A percentile compares a stretch with the other conserved stretches of the same genome.
These are phyloP conservation scores for Rhizopogon vesiculosus DNA, from an alignment of 768 basidiomycete species.

Conservation along the genomic window DNA sequence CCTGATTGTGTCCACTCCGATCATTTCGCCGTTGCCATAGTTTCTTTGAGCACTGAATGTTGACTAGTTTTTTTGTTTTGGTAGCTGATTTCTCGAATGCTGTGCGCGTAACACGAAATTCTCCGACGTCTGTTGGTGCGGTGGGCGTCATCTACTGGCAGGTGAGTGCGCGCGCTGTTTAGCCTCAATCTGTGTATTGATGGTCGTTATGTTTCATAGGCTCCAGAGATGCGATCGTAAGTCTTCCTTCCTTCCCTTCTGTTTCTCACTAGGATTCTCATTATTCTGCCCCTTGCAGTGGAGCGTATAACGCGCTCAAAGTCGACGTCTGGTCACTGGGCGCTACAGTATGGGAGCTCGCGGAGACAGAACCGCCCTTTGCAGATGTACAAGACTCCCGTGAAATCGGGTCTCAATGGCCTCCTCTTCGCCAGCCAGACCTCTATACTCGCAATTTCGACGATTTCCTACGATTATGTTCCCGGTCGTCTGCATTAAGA, in stretches of 20 bases:
- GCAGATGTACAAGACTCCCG: constrained; percentile 43
- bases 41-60: neutral
- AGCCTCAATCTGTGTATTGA: neutral
- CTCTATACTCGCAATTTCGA: constrained; percentile 66
- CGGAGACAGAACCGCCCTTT: constrained; percentile 72
- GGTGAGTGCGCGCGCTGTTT: constrained; percentile 29
- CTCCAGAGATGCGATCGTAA: constrained; percentile 73
- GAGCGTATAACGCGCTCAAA: constrained; percentile 67
- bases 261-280: constrained; percentile 2
- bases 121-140: constrained; percentile 47
- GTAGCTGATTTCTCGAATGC: constrained; percentile 81
- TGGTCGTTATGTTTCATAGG: constrained; percentile 26
- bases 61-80: constrained; percentile 3
- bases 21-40: neutral
- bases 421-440: constrained; percentile 52
- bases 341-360: constrained; percentile 81
- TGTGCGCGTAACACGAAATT: constrained; percentile 48
- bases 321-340: constrained; percentile 82
- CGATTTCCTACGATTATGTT: constrained; percentile 66
- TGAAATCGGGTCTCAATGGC: constrained; percentile 57
- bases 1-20: neutral
- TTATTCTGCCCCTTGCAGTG: constrained; percentile 31
- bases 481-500: constrained; percentile 50
- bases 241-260: constrained; percentile 17
- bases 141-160: constrained; percentile 83